Percentiles rank a stretch among this genome's conserved stretches.
Conservation (phyloP, 371 early-diverging fungal species). For the Zychaea mexicana region DNA sequence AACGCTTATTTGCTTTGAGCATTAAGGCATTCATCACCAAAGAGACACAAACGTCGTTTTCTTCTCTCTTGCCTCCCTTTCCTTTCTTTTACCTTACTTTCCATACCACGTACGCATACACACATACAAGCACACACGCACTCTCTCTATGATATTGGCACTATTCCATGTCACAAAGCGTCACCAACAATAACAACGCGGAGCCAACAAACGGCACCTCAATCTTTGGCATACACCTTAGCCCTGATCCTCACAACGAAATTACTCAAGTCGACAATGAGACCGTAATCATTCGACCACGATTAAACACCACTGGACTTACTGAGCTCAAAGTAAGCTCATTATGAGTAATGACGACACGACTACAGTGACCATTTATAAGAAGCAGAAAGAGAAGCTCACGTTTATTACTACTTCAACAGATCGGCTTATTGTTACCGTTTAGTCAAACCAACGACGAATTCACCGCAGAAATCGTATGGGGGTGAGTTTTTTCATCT, state of each 20-base stretch:
- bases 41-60: no score
- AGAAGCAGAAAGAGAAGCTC: no score
- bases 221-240: conserved; percentile 36
- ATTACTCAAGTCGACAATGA: conserved; percentile 43
- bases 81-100: background rate
- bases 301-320: conserved; percentile 35
- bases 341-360: background rate
- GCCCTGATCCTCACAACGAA: conserved; percentile 29
- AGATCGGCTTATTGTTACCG: conserved; percentile 51
- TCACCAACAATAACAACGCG: conserved; percentile 6
- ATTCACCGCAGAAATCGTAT: conserved; percentile 48
- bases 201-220: conserved; percentile 11
- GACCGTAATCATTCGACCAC: conserved; percentile 42
- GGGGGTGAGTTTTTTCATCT: no score
- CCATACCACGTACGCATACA: background rate
- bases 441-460: conserved; percentile 46
- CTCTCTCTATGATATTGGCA: conserved; percentile 7
- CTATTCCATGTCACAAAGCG: conserved; percentile 14
- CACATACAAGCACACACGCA: background rate
- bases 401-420: background rate
- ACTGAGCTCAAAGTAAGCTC: conserved; percentile 40
- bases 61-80: no score
- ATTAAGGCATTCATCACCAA: no score
- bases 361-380: no score
- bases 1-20: no score